These are phyloP conservation scores for Cichorium intybus DNA, from an alignment of 140 eudicot species.

Conservation along the genomic window DNA sequence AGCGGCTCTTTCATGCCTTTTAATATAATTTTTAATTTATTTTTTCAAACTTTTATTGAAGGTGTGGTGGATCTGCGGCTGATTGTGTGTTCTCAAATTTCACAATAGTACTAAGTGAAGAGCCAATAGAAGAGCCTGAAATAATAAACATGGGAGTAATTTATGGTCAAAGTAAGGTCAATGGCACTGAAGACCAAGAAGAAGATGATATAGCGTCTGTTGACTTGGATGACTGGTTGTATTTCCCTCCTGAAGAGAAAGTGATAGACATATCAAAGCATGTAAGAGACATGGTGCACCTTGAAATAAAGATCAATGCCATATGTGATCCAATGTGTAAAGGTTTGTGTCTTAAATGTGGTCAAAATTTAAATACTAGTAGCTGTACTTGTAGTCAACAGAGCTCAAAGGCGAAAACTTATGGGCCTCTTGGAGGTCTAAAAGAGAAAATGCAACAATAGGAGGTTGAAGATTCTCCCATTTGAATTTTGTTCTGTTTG, in stretches of 20 bases:
- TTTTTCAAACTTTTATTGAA: constrained; percentile 19
- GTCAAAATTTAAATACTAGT: constrained; percentile 61
- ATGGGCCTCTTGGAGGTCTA: constrained; percentile 70
- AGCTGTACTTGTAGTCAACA: constrained; percentile 52
- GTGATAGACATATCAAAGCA: constrained; percentile 81
- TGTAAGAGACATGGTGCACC: constrained; percentile 78
- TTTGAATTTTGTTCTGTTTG: neutral
- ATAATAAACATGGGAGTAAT: constrained; percentile 61
- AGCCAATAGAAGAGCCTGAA: constrained; percentile 79
- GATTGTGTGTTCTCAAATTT: constrained; percentile 67
- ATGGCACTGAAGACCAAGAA: constrained; percentile 24
- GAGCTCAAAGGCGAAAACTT: constrained; percentile 31
- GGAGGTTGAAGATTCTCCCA: neutral
- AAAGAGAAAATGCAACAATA: constrained; percentile 62
- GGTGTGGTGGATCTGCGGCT: constrained; percentile 88
- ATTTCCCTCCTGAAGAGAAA: constrained; percentile 77
- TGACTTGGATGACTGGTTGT: constrained; percentile 72
- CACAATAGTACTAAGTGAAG: constrained; percentile 77
- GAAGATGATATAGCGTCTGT: constrained; percentile 51
- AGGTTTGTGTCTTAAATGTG: constrained; percentile 77
- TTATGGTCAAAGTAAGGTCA: constrained; percentile 40
- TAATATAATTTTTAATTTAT: neutral
- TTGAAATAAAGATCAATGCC: constrained; percentile 71
- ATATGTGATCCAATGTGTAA: constrained; percentile 72
- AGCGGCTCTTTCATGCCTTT: neutral